Evolutionary conservation across 2,329 filamentous ascomycete species (phyloP).

Genomic region (Neonectria punicea): DNA sequence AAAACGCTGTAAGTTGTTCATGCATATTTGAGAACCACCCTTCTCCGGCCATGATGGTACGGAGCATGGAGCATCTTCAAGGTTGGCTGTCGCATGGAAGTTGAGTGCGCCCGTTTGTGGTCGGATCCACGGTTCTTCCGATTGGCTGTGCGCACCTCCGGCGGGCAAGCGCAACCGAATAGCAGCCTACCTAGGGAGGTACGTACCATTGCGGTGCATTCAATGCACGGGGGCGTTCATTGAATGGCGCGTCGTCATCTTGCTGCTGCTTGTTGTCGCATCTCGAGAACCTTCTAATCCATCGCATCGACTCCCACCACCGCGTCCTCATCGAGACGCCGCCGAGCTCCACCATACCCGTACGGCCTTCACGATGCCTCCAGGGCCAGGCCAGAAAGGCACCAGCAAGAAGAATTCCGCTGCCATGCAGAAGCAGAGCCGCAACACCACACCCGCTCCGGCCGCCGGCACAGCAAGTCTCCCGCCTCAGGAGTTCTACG

Average conservation of each 20-base stretch:
- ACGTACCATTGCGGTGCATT: conserved; percentile 14
- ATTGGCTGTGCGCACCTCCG: background rate
- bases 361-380: conserved; percentile 60
- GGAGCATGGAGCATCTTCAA: too few species aligned
- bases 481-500: conserved; percentile 64
- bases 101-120: background rate
- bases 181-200: background rate
- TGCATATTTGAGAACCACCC: too few species aligned
- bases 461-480: conserved; percentile 59
- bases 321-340: conserved; percentile 9
- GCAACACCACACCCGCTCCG: conserved; percentile 77
- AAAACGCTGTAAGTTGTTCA: too few species aligned
- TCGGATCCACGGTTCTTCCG: background rate
- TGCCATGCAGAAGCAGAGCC: conserved; percentile 74
- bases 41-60: too few species aligned
- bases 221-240: conserved; percentile 2
- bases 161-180: background rate
- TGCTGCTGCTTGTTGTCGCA: conserved; percentile 13
- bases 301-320: conserved; percentile 17
- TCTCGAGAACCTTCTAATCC: conserved; percentile 20
- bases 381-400: conserved; percentile 68
- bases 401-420: conserved; percentile 72
- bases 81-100: too few species aligned
- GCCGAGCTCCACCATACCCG: conserved; percentile 1
- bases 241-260: conserved; percentile 21